Evolutionary conservation across 306 rosid genomes (phyloP).

Genomic region (Mucuna pruriens): DNA sequence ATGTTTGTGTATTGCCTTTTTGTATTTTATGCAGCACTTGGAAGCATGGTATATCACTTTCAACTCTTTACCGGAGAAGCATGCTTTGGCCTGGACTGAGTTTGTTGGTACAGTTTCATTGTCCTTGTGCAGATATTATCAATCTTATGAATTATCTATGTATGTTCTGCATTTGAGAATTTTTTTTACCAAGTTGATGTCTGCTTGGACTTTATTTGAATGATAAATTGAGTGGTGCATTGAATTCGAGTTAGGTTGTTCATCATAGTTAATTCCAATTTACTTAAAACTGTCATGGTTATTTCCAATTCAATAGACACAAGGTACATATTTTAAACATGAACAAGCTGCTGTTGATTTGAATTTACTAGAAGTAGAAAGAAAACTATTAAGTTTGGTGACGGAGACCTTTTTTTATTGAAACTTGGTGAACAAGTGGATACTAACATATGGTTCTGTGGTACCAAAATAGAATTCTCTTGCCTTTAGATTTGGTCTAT

Average conservation of each 20-base stretch:
- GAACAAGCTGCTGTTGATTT: slow-evolving; percentile 9
- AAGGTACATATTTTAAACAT: background rate
- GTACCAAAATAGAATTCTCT: background rate
- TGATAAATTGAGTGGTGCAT: background rate
- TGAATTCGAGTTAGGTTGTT: background rate
- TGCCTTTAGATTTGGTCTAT: slow-evolving; percentile 1
- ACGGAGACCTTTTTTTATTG: background rate
- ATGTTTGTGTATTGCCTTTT: background rate
- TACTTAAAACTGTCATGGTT: slow-evolving; percentile 12
- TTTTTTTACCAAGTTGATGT: background rate
- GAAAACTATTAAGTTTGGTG: background rate
- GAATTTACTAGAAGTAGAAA: background rate
- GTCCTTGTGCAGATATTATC: slow-evolving; percentile 15
- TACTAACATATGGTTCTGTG: background rate
- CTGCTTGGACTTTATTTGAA: slow-evolving; percentile 9
- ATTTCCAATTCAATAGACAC: background rate
- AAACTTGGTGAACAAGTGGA: background rate
- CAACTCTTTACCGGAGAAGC: slow-evolving; percentile 86
- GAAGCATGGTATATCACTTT: slow-evolving; percentile 91
- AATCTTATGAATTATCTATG: slow-evolving; percentile 23
- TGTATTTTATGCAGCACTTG: slow-evolving; percentile 67
- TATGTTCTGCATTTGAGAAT: slow-evolving; percentile 2
- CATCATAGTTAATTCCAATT: background rate
- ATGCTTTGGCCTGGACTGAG: slow-evolving; percentile 88
- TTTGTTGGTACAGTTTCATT: slow-evolving; percentile 69